Percentiles rank a stretch among this genome's conserved stretches.
Conservation (phyloP, 2,329 filamentous ascomycete species). For the Trichoderma sp. region DNA sequence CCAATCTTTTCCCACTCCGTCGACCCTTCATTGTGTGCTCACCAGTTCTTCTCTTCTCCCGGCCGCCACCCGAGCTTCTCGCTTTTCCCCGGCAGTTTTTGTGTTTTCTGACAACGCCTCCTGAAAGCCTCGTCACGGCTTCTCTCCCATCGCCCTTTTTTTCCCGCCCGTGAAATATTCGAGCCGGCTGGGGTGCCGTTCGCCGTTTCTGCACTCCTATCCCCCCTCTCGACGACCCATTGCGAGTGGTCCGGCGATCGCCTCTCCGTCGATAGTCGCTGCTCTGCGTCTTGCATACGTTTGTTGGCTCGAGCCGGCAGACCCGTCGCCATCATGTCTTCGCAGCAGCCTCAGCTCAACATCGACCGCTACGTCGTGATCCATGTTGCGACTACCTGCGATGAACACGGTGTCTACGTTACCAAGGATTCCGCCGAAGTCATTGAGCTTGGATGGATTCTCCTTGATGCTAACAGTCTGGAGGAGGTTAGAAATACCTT, state of each 20-base stretch:
- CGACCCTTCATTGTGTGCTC: constrained; percentile 23
- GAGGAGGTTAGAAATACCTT: constrained; percentile 72
- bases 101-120: constrained; percentile 27
- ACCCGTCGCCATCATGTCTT: constrained; percentile 36
- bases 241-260: constrained; percentile 21
- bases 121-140: constrained; percentile 28
- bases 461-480: constrained; percentile 85
- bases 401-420: constrained; percentile 98
- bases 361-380: constrained; percentile 97
- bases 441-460: constrained; percentile 97
- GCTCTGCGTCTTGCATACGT: constrained; percentile 17
- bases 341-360: constrained; percentile 57
- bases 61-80: constrained; percentile 20
- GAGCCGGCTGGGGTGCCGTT: constrained; percentile 37
- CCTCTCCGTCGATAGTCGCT: constrained; percentile 18
- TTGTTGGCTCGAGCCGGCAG: constrained; percentile 24
- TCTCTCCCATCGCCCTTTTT: constrained; percentile 25
- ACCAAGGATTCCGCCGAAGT: constrained; percentile 99
- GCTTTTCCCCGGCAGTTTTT: constrained; percentile 23
- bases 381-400: constrained; percentile 97
- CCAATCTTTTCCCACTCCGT: constrained; percentile 17
- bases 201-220: constrained; percentile 25
- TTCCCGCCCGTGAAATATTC: constrained; percentile 22
- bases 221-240: constrained; percentile 21
- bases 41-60: constrained; percentile 18